Conservation (phyloP, 2,329 filamentous ascomycete genomes). For the Samsoniella hepiali region DNA sequence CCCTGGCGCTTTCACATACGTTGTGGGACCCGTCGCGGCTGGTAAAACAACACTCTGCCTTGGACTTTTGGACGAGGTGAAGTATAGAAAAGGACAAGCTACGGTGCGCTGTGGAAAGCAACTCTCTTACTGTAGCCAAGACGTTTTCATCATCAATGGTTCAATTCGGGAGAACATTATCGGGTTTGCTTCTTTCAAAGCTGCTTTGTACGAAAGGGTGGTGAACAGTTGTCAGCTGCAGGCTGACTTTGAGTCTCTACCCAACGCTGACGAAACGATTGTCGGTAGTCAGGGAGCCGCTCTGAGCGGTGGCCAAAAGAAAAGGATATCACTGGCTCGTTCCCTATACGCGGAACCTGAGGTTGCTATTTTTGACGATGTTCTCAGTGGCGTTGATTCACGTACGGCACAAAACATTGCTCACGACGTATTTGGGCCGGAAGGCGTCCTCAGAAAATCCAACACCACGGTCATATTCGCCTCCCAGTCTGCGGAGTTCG, state of each 20-base stretch:
- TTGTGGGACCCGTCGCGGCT: slow-evolving; percentile 31
- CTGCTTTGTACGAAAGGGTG: slow-evolving; percentile 23
- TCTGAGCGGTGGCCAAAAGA: slow-evolving; percentile 35
- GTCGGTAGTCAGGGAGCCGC: slow-evolving; percentile 34
- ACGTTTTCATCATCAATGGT: slow-evolving; percentile 25
- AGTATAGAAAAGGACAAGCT: background rate
- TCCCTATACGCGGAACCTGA: slow-evolving; percentile 25
- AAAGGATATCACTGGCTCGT: slow-evolving; percentile 28
- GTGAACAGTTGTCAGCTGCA: slow-evolving; percentile 25
- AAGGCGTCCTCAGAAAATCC: background rate
- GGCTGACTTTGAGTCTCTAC: slow-evolving; percentile 22
- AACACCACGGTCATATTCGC: slow-evolving; percentile 7
- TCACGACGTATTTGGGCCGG: background rate
- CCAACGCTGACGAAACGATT: slow-evolving; percentile 30
- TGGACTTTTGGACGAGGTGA: slow-evolving; percentile 5
- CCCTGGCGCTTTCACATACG: background rate
- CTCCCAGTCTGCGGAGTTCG: slow-evolving; percentile 1
- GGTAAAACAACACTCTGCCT: slow-evolving; percentile 25
- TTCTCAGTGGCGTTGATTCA: slow-evolving; percentile 28
- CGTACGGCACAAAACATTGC: slow-evolving; percentile 30
- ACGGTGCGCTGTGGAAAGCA: background rate
- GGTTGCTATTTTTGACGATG: slow-evolving; percentile 33
- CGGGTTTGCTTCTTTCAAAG: slow-evolving; percentile 24
- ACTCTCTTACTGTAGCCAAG: slow-evolving; percentile 25
- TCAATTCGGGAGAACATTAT: slow-evolving; percentile 27